A percentile compares a stretch with the other conserved stretches of the same genome.
Evolutionary conservation across 805 yeast species (phyloP).

Genomic region (Jamesozyma spencerorum): DNA sequence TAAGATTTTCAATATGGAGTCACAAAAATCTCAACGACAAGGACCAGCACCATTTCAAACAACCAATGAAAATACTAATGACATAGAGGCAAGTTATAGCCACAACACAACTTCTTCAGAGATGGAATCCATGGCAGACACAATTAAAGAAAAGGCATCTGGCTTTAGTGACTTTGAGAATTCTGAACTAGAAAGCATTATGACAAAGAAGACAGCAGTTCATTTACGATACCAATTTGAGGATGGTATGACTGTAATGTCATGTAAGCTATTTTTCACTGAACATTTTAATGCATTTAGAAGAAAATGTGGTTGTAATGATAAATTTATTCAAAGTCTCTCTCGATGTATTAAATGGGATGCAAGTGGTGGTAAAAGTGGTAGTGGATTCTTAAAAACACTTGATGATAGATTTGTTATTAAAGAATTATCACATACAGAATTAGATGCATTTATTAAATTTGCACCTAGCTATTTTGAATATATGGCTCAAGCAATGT

Average conservation of each 20-base stretch:
- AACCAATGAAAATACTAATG: too few species aligned
- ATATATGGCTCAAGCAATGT: conserved; percentile 89
- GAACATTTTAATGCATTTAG: conserved; percentile 96
- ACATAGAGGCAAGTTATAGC: neutral
- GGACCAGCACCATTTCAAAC: neutral
- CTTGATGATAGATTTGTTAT: conserved; percentile 82
- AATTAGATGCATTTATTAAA: conserved; percentile 84
- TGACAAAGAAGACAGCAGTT: conserved; percentile 76
- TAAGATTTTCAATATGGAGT: conserved; percentile 3
- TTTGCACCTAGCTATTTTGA: conserved; percentile 96
- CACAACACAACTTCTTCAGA: neutral
- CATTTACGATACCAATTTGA: conserved; percentile 89
- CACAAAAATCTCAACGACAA: neutral
- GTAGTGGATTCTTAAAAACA: conserved; percentile 87
- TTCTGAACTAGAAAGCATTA: conserved; percentile 46
- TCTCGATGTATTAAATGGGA: conserved; percentile 95
- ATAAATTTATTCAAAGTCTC: conserved; percentile 74
- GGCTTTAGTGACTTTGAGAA: neutral
- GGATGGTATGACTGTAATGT: conserved; percentile 71
- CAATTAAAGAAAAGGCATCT: neutral
- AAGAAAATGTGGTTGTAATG: conserved; percentile 67
- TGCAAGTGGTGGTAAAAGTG: conserved; percentile 92
- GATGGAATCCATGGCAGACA: neutral
- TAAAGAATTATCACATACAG: conserved; percentile 80
- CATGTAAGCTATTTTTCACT: conserved; percentile 90